phyloP scores from a whole-genome alignment of 345 rosid genomes.

The Aquilaria sinensis region DNA sequence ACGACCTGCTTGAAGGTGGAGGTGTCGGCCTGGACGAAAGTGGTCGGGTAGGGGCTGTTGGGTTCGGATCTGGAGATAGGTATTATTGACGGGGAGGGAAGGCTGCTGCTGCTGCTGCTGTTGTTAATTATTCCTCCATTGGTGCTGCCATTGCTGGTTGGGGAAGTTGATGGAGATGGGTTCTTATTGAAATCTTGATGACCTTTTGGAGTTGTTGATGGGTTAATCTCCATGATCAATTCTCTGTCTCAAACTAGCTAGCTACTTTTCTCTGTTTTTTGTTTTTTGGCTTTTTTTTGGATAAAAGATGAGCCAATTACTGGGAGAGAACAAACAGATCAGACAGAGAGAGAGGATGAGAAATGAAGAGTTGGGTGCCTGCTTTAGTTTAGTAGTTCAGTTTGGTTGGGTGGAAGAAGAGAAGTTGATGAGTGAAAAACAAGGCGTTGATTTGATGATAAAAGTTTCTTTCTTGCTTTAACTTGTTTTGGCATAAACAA shows the following conservation, averaged over 20 bases:
- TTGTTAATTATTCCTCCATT: background rate
- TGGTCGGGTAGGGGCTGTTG: constrained; percentile 93
- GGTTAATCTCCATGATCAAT: background rate
- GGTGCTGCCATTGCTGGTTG: constrained; percentile 32
- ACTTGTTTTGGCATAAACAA: constrained; percentile 18
- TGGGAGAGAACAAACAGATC: background rate
- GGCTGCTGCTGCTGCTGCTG: constrained; percentile 28
- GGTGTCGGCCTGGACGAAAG: constrained; percentile 91
- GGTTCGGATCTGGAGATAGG: constrained; percentile 83
- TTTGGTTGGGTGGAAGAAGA: constrained; percentile 29
- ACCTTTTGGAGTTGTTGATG: constrained; percentile 45
- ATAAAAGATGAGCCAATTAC: no score
- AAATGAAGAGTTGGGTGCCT: background rate
- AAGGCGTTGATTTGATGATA: constrained; percentile 17
- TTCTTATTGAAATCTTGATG: constrained; percentile 36
- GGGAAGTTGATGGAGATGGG: constrained; percentile 53
- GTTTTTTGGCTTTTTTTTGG: no score
- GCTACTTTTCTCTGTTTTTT: no score
- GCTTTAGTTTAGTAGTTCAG: constrained; percentile 20
- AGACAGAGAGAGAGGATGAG: constrained; percentile 5
- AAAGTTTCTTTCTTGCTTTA: constrained; percentile 20
- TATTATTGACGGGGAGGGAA: constrained; percentile 26
- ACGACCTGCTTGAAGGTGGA: constrained; percentile 89
- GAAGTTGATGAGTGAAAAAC: constrained; percentile 33
- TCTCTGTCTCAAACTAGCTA: no score